A percentile compares a stretch with the other conserved stretches of the same genome.
Evolutionary conservation across 768 basidiomycete species (phyloP).

Genomic region (Sarcodon aspratus): DNA sequence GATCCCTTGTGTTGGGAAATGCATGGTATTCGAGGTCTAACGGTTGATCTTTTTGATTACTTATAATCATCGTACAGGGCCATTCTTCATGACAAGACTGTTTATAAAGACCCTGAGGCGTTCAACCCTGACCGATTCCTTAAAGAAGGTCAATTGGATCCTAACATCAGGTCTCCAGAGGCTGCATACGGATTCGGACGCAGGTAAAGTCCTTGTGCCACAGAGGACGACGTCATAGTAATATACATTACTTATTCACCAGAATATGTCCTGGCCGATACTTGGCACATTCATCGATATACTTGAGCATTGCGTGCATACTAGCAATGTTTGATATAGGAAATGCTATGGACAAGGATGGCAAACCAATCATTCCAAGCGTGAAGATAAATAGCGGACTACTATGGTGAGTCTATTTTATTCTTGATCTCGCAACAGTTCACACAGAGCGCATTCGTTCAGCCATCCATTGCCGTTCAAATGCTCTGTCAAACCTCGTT

Average conservation of each 20-base stretch:
- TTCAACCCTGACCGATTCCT: constrained; percentile 31
- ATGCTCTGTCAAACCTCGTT: constrained; percentile 18
- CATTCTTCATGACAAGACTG: constrained; percentile 25
- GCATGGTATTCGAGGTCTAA: background rate
- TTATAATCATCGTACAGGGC: too few species aligned
- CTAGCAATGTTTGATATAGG: constrained; percentile 9
- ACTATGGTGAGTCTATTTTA: too few species aligned
- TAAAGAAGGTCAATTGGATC: constrained; percentile 18
- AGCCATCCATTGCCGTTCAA: constrained; percentile 17
- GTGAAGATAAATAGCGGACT: constrained; percentile 5
- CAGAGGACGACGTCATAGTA: too few species aligned
- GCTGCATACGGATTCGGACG: constrained; percentile 22
- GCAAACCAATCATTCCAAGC: constrained; percentile 5
- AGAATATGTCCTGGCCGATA: too few species aligned
- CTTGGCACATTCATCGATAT: constrained; percentile 6
- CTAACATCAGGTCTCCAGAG: constrained; percentile 8
- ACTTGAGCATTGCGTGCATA: constrained; percentile 6
- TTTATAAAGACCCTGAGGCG: constrained; percentile 19
- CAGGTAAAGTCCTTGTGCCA: too few species aligned
- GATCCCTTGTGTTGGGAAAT: constrained; percentile 3
- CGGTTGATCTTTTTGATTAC: too few species aligned
- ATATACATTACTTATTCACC: constrained; percentile 11
- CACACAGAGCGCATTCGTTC: background rate
- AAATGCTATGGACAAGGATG: constrained; percentile 5
- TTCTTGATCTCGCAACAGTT: background rate